phyloP scores from a whole-genome alignment of 148 eudicot genomes.

The Rhododendron simsii region DNA sequence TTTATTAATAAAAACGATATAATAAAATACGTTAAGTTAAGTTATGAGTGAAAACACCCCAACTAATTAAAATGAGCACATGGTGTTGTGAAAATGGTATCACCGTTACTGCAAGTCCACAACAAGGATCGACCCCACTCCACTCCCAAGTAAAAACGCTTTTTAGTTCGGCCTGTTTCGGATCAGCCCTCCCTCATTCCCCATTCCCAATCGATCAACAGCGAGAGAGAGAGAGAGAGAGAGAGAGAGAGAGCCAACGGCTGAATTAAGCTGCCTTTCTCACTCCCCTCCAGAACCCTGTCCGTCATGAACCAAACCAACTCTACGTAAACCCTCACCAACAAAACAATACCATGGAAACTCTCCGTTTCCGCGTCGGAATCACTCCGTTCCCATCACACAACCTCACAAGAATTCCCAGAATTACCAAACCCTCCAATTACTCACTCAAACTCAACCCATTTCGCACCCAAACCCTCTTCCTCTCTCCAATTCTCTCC shows the following conservation, averaged over 20 bases:
- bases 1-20: no score
- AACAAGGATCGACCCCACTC: background rate
- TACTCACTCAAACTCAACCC: slow-evolving; percentile 1
- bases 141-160: no score
- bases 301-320: background rate
- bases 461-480: slow-evolving; percentile 11
- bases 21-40: no score
- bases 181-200: background rate
- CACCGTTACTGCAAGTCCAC: background rate
- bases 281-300: background rate
- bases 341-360: slow-evolving; percentile 27
- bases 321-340: background rate
- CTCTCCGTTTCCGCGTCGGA: slow-evolving; percentile 21
- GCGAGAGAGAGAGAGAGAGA: background rate
- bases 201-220: background rate
- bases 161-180: background rate
- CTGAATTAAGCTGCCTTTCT: background rate
- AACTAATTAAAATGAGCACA: slow-evolving; percentile 1
- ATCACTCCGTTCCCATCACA: background rate
- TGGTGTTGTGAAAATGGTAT: background rate
- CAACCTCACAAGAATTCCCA: background rate
- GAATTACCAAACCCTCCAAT: background rate
- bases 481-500: slow-evolving; percentile 3
- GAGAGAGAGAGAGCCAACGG: background rate
- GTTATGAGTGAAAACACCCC: no score